phyloP scores from a whole-genome alignment of 169 alveolate species.

The Babesia gibsoni region DNA sequence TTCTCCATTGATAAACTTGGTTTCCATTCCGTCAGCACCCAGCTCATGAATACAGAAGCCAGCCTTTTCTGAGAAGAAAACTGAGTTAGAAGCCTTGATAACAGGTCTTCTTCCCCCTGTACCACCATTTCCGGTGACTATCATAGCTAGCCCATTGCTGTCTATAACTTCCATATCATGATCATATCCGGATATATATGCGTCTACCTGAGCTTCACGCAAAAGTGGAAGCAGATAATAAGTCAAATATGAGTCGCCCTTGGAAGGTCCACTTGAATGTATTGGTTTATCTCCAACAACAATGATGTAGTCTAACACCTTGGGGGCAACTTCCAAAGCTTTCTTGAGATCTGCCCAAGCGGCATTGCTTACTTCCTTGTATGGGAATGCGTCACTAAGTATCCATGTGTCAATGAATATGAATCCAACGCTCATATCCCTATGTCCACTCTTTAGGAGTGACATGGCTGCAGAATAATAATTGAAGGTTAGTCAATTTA shows the following conservation, averaged over 20 bases:
- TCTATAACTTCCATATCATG: conserved; percentile 79
- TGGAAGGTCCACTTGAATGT: conserved; percentile 82
- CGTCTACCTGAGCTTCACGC: conserved; percentile 85
- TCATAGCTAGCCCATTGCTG: conserved; percentile 62
- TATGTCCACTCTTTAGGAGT: conserved; percentile 73
- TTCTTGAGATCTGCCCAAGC: conserved; percentile 85
- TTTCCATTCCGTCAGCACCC: conserved; percentile 72
- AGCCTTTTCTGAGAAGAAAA: conserved; percentile 72
- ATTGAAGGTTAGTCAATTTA: background rate
- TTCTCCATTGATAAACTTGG: conserved; percentile 75
- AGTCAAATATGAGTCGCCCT: conserved; percentile 82
- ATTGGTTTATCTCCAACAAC: conserved; percentile 89
- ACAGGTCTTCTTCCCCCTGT: conserved; percentile 63
- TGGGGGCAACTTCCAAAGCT: conserved; percentile 83
- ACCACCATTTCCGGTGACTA: conserved; percentile 82
- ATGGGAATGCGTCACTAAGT: conserved; percentile 81
- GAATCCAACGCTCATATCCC: conserved; percentile 82
- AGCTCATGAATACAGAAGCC: conserved; percentile 84
- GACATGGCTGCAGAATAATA: conserved; percentile 42
- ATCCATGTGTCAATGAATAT: conserved; percentile 88
- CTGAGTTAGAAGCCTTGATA: conserved; percentile 60
- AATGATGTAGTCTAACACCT: conserved; percentile 80
- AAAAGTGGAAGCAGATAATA: conserved; percentile 80
- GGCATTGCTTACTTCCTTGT: conserved; percentile 75
- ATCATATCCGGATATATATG: conserved; percentile 87